phyloP scores from a whole-genome alignment of 208 protist genomes.

The Trypanosoma mega region DNA sequence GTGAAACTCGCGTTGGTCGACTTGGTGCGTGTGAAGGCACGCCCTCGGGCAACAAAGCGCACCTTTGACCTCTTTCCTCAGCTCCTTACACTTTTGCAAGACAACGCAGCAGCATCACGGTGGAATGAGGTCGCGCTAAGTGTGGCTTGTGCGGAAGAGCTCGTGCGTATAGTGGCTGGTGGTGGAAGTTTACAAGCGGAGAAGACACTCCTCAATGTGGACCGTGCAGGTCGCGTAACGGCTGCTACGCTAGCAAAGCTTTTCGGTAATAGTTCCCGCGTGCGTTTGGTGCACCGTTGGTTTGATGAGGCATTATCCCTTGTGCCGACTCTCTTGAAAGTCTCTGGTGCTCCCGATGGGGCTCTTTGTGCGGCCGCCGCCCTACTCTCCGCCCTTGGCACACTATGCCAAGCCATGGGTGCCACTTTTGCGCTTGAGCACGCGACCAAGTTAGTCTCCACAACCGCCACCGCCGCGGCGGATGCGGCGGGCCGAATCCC shows the following conservation, averaged over 20 bases:
- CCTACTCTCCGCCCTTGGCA: slow-evolving; percentile 35
- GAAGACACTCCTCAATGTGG: slow-evolving; percentile 79
- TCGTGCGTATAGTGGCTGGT: slow-evolving; percentile 79
- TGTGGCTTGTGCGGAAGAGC: slow-evolving; percentile 76
- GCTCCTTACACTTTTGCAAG: slow-evolving; percentile 40
- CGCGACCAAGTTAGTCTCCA: slow-evolving; percentile 47
- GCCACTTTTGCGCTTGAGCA: slow-evolving; percentile 53
- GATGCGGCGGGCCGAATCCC: slow-evolving; percentile 58
- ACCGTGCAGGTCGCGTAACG: slow-evolving; percentile 68
- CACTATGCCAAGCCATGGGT: slow-evolving; percentile 49
- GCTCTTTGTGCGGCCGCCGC: slow-evolving; percentile 54
- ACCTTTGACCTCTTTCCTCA: slow-evolving; percentile 68
- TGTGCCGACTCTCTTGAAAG: slow-evolving; percentile 11
- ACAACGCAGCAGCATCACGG: background rate
- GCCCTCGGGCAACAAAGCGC: slow-evolving; percentile 82
- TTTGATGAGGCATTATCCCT: slow-evolving; percentile 29
- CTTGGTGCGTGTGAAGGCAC: slow-evolving; percentile 78
- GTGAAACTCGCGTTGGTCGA: slow-evolving; percentile 75
- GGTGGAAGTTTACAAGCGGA: slow-evolving; percentile 86
- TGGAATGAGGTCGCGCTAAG: slow-evolving; percentile 39
- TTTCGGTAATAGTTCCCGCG: slow-evolving; percentile 76
- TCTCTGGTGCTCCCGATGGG: background rate
- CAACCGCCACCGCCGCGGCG: slow-evolving; percentile 45
- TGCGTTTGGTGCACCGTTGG: slow-evolving; percentile 59
- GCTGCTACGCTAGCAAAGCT: slow-evolving; percentile 72